These are phyloP conservation scores for Trichosanthes cucumerina DNA, from an alignment of 306 rosid genomes.

Conservation along the genomic window DNA sequence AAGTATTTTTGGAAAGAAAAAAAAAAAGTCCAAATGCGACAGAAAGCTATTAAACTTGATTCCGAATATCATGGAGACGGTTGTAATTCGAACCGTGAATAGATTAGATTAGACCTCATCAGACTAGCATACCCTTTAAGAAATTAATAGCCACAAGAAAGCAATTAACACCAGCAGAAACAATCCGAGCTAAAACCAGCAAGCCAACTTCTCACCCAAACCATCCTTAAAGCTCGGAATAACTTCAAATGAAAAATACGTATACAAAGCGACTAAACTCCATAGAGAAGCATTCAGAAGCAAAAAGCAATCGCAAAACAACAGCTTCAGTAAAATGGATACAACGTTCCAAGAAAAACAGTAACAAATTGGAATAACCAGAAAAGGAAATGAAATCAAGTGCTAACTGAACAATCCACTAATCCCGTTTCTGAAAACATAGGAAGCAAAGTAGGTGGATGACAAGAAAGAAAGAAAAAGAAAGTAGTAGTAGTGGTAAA, in stretches of 20 bases:
- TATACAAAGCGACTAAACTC: not conserved
- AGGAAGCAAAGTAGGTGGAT: not conserved
- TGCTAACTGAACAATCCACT: not conserved
- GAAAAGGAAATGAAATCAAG: not conserved
- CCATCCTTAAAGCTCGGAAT: not conserved
- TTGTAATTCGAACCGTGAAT: not conserved
- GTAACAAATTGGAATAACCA: not conserved
- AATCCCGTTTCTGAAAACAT: constrained; percentile 9
- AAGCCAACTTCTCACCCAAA: not conserved
- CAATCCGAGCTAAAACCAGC: not conserved
- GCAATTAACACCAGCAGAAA: not conserved
- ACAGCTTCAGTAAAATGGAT: not conserved
- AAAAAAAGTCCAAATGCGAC: not conserved
- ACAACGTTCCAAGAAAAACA: not conserved
- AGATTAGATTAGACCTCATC: not conserved
- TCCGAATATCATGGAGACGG: constrained; percentile 2
- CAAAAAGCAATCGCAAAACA: not conserved
- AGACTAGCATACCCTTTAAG: not conserved
- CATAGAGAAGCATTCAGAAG: not conserved
- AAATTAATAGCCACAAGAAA: not conserved
- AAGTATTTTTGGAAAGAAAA: too few species aligned
- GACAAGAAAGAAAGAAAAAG: not conserved
- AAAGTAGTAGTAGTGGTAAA: not conserved
- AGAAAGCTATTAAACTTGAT: not conserved
- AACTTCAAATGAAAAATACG: not conserved